Percentiles rank a stretch among this genome's conserved stretches.
These are phyloP conservation scores for Thalassiosira ordinaria DNA, from an alignment of 352 stramenopile species.

Conservation along the genomic window DNA sequence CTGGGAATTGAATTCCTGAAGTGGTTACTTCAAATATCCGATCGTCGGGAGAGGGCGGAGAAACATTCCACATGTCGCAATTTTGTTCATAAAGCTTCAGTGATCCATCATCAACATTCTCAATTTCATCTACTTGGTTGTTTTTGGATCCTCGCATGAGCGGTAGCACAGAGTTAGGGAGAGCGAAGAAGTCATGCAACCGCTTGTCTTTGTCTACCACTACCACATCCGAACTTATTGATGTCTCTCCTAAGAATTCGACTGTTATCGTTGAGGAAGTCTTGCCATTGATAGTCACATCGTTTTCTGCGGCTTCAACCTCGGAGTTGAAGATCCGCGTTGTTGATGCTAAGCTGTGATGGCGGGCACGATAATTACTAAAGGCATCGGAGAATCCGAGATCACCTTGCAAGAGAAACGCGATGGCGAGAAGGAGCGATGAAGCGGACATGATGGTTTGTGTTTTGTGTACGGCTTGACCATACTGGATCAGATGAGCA, in stretches of 20 bases:
- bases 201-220: conserved; percentile 9
- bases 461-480: no score
- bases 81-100: conserved; percentile 32
- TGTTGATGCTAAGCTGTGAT: background rate
- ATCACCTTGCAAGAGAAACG: background rate
- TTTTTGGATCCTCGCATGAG: conserved; percentile 50
- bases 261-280: conserved; percentile 20
- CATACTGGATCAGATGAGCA: no score
- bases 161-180: conserved; percentile 26
- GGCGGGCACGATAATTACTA: background rate
- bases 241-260: conserved; percentile 2
- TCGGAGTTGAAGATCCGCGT: conserved; percentile 1
- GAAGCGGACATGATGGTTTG: background rate
- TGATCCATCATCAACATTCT: conserved; percentile 28
- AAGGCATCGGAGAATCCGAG: background rate
- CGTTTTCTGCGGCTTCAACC: background rate
- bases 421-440: background rate
- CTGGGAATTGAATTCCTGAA: conserved; percentile 49
- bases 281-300: background rate
- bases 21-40: conserved; percentile 52
- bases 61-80: conserved; percentile 26
- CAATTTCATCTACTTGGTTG: conserved; percentile 43
- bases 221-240: background rate
- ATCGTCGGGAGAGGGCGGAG: conserved; percentile 26
- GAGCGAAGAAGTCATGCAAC: conserved; percentile 46